Evolutionary conservation across 495 filamentous ascomycete species (phyloP), one percentile per base, ranked within the genome.

Genomic region (Chaetomidium leptoderma): DNA sequence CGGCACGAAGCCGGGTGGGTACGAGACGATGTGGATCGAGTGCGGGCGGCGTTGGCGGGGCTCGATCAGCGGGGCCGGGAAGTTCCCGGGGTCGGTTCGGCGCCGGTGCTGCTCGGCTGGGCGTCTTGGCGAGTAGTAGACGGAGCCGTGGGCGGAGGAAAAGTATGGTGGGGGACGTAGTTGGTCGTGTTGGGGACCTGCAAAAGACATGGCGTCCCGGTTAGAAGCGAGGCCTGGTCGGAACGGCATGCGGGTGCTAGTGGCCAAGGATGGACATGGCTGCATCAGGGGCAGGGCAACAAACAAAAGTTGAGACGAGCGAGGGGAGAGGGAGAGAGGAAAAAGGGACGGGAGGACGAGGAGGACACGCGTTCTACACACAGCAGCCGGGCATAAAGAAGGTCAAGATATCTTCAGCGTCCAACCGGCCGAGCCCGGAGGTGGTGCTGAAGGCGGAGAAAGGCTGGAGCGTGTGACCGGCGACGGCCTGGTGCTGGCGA

Each of bases 21-120:
- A 76, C 23, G 78, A 78, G 39, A 80, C 67, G 62, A 83, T 81
- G 63, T 81, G 78, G 53, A 83, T 81, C 14, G 78, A 76, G 57
- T 82, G 78, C 42, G 75, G 79, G 23, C 80, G 71, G 55, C 78
- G 76, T 21, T 70, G 71, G 53, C 79, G 76, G 44, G 80, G 74
- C 59, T 73, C 72, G 53, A 78, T 81, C 36, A 76, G 71, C 44
- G 80, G 76, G 24, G 66, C 69, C 27, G 80, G 80, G 52, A 77
- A 72, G 17, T 54, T 60, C 32, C 71, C 63, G n/a, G 49, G 49
- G 35, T 51, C 33, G 14, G 45, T n/a, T 46, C 69, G 70, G 60
- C 65, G 60, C 39, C 70, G 66, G 46, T 65, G 66, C n/a, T n/a
- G n/a, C 32, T 71, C 69, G 54, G 57, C 36, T 14, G 65, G 52